Conservation (phyloP, 2,329 filamentous ascomycete species). For the Rugonectria rugulosa region DNA sequence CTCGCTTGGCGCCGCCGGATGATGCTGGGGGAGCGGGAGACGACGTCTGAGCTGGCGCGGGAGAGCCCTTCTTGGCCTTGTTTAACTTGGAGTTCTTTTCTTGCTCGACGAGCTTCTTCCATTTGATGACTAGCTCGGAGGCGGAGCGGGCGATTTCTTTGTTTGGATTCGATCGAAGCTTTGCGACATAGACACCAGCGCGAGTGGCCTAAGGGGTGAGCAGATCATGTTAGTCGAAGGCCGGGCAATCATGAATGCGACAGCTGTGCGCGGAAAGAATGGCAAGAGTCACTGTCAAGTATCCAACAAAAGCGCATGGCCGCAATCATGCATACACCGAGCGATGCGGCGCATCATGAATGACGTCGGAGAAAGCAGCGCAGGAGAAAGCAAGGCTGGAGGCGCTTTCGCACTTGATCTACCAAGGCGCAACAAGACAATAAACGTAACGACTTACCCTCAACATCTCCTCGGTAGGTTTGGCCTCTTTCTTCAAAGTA, state of each 20-base stretch:
- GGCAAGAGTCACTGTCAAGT: neutral
- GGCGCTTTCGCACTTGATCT: neutral
- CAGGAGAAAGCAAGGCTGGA: neutral
- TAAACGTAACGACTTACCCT: conserved; percentile 65
- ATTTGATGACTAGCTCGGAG: conserved; percentile 84
- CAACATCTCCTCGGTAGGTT: conserved; percentile 87
- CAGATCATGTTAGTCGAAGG: conserved; percentile 19
- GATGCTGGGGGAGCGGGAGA: conserved; percentile 60
- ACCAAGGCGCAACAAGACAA: neutral
- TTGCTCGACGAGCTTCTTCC: conserved; percentile 79
- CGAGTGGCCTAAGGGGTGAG: conserved; percentile 70
- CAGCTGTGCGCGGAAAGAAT: neutral
- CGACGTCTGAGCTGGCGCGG: conserved; percentile 57
- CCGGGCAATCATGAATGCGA: neutral
- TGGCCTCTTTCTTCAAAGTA: conserved; percentile 79
- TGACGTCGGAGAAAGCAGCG: neutral
- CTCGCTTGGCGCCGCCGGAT: conserved; percentile 49
- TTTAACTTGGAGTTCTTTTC: conserved; percentile 61
- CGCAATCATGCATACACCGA: neutral
- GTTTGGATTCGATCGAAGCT: conserved; percentile 77
- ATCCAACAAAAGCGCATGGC: neutral
- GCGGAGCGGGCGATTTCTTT: conserved; percentile 82
- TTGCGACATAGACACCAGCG: conserved; percentile 89
- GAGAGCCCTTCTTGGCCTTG: conserved; percentile 51
- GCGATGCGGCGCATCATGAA: neutral